phyloP scores from a whole-genome alignment of 2,329 filamentous ascomycete genomes.

The Leptographium lundbergii region DNA sequence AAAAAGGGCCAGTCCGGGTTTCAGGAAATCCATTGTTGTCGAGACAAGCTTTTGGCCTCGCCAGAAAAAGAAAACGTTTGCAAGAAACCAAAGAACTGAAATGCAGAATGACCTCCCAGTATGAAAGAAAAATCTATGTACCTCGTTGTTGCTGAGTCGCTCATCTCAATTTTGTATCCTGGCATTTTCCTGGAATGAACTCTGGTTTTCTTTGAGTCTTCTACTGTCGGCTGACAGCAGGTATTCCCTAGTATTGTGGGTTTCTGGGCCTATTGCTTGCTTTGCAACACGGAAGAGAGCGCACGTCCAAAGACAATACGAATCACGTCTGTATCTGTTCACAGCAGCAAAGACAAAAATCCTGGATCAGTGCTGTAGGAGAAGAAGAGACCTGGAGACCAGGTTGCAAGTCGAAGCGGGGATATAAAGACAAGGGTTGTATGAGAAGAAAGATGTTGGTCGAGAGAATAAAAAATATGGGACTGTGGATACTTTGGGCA shows the following conservation, averaged over 20 bases:
- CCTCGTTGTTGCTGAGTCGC: slow-evolving; percentile 49
- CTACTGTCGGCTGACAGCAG: slow-evolving; percentile 1
- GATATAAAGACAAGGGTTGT: neutral
- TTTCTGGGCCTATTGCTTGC: neutral
- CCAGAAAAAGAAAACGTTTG: slow-evolving; percentile 11
- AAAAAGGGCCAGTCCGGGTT: neutral
- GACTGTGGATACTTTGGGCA: slow-evolving; percentile 17
- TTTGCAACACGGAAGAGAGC: neutral
- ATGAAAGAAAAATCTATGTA: slow-evolving; percentile 36
- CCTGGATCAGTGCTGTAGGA: neutral
- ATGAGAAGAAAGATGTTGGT: neutral
- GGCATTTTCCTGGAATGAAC: slow-evolving; percentile 25
- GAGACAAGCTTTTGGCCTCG: neutral
- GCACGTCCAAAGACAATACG: neutral
- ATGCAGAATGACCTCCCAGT: slow-evolving; percentile 24
- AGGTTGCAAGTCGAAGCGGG: neutral
- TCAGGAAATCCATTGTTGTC: neutral
- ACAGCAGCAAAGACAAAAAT: neutral
- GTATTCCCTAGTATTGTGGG: neutral
- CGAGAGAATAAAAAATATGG: neutral
- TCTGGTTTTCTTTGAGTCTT: neutral
- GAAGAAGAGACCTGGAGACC: neutral
- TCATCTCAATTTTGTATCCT: slow-evolving; percentile 43
- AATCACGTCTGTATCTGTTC: slow-evolving; percentile 1
- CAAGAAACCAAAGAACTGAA: slow-evolving; percentile 14